These are phyloP conservation scores for Vitis hybrid DNA, from an alignment of 177 flowering plant species.

Conservation along the genomic window DNA sequence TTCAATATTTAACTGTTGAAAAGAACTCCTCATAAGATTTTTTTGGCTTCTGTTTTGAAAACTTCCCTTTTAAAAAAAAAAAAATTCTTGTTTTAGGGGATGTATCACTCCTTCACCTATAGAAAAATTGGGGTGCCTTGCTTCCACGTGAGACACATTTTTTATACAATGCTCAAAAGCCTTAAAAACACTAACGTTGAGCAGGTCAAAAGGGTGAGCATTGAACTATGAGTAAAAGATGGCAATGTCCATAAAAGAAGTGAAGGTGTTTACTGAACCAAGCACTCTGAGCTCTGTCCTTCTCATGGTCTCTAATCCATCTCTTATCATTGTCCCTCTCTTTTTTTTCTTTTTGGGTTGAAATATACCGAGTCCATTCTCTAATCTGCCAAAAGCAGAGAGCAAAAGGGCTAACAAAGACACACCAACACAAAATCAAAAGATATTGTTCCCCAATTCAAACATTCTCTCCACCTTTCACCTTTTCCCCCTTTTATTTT, in stretches of 20 bases:
- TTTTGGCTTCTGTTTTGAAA: no score
- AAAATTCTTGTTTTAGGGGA: no score
- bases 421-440: constrained; percentile 24
- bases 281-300: constrained; percentile 1
- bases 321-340: constrained; percentile 7
- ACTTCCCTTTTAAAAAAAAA: no score
- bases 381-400: constrained; percentile 20
- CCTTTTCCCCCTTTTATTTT: constrained; percentile 5
- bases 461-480: constrained; percentile 19
- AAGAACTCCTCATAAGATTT: no score
- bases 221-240: constrained; percentile 9
- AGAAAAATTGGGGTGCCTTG: no score
- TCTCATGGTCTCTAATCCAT: not conserved
- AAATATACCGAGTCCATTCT: constrained; percentile 8
- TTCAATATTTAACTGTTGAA: no score
- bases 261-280: constrained; percentile 16
- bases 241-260: constrained; percentile 6
- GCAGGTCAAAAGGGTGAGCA: constrained; percentile 12
- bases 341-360: constrained; percentile 11
- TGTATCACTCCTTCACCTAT: no score
- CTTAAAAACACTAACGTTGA: not conserved
- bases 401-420: constrained; percentile 24
- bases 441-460: constrained; percentile 27
- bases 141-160: no score
- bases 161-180: not conserved